Conservation (phyloP, 257 asterid genomes). For the Plantago elongata region DNA sequence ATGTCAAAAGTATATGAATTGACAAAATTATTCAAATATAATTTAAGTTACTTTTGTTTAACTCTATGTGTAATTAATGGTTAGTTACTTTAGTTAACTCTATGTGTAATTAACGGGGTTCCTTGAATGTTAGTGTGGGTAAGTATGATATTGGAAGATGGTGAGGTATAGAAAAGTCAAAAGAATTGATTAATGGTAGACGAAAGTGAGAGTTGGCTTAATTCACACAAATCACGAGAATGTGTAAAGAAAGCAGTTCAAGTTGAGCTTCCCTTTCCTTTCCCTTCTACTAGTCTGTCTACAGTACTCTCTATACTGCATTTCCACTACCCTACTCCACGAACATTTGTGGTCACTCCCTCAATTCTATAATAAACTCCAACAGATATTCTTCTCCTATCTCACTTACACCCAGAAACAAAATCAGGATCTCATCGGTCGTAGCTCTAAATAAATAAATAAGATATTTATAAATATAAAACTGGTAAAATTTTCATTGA, state of each 20-base stretch:
- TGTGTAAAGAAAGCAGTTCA: not conserved
- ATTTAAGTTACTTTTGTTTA: too few species aligned
- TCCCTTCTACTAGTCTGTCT: not conserved
- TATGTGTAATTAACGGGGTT: too few species aligned
- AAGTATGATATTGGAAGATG: not conserved
- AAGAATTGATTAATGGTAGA: not conserved
- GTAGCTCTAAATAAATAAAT: too few species aligned
- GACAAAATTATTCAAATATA: too few species aligned
- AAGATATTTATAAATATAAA: too few species aligned
- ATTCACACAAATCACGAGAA: constrained; percentile 4
- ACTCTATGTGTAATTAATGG: too few species aligned
- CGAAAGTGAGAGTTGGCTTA: not conserved
- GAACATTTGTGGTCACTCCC: not conserved
- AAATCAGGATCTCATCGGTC: too few species aligned
- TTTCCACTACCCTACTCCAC: constrained; percentile 2
- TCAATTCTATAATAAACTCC: not conserved
- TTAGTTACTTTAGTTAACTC: too few species aligned
- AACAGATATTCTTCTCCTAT: too few species aligned
- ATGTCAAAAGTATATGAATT: too few species aligned
- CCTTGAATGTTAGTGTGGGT: not conserved
- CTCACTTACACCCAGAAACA: too few species aligned
- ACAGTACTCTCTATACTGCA: not conserved
- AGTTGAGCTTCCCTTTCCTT: not conserved
- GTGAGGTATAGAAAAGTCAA: not conserved
- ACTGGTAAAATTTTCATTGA: too few species aligned